Evolutionary conservation across 2,329 filamentous ascomycete genomes (phyloP).

Genomic region (Sphaceloma murrayae): DNA sequence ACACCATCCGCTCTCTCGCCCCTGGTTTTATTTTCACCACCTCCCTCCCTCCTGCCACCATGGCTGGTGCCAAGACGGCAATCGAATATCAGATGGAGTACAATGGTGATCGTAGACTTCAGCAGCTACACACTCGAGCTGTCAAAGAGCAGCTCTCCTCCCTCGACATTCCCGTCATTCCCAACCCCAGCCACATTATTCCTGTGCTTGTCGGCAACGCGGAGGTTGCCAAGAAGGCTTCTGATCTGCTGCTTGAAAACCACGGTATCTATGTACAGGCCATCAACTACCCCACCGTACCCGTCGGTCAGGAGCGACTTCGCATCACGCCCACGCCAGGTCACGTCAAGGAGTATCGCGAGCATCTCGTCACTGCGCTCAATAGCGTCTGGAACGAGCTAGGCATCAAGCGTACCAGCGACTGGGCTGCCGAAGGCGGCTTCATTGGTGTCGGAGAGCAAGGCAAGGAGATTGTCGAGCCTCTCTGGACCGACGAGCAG

Average conservation of each 20-base stretch:
- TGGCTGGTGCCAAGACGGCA: conserved; percentile 84
- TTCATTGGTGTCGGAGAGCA: conserved; percentile 88
- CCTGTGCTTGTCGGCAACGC: conserved; percentile 91
- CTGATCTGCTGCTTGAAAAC: conserved; percentile 80
- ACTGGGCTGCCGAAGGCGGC: conserved; percentile 84
- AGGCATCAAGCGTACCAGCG: conserved; percentile 80
- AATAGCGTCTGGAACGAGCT: conserved; percentile 83
- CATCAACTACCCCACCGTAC: conserved; percentile 98
- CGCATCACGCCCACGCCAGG: conserved; percentile 94
- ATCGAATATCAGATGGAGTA: conserved; percentile 90
- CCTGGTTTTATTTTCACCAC: conserved; percentile 99
- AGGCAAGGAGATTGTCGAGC: conserved; percentile 47
- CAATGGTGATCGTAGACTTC: conserved; percentile 76
- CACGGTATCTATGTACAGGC: conserved; percentile 95
- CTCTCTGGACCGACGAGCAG: conserved; percentile 90
- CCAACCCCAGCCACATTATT: conserved; percentile 93
- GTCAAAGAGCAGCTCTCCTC: conserved; percentile 76
- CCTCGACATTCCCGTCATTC: conserved; percentile 88
- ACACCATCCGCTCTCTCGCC: conserved; percentile 86
- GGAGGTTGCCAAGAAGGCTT: conserved; percentile 82
- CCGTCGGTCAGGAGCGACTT: conserved; percentile 92
- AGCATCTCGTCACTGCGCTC: conserved; percentile 73
- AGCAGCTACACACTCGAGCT: conserved; percentile 91
- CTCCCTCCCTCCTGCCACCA: conserved; percentile 86
- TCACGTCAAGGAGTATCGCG: conserved; percentile 73